These are phyloP conservation scores for Malus fusca DNA, from an alignment of 306 rosid genomes.

Conservation along the genomic window DNA sequence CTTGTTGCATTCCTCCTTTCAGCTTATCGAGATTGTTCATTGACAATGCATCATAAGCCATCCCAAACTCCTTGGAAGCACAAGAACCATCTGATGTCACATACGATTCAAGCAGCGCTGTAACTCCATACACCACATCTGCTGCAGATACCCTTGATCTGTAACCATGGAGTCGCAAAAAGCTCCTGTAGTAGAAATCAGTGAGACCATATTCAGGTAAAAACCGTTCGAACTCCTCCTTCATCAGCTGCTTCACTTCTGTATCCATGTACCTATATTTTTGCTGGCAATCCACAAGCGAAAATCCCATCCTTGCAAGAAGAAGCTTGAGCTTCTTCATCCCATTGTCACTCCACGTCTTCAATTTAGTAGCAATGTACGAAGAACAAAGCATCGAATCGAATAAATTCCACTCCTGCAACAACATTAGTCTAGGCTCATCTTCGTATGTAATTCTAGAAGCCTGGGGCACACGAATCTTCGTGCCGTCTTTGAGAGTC, in stretches of 20 bases:
- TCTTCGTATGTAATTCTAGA: constrained; percentile 76
- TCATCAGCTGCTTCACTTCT: constrained; percentile 86
- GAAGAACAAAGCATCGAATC: constrained; percentile 94
- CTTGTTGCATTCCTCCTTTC: constrained; percentile 80
- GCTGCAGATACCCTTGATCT: constrained; percentile 90
- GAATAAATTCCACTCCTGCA: constrained; percentile 85
- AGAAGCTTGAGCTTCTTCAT: constrained; percentile 80
- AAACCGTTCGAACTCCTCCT: constrained; percentile 62
- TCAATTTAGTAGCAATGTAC: constrained; percentile 74
- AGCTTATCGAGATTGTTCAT: constrained; percentile 65
- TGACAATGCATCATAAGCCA: constrained; percentile 83
- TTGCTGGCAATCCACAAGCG: constrained; percentile 91
- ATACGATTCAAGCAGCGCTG: constrained; percentile 86
- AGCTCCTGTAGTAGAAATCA: constrained; percentile 83
- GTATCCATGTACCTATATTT: constrained; percentile 85
- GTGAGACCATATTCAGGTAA: constrained; percentile 82
- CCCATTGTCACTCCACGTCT: constrained; percentile 97
- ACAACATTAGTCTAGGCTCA: constrained; percentile 85
- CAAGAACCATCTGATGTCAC: constrained; percentile 66
- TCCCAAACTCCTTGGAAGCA: constrained; percentile 75
- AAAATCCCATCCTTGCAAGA: constrained; percentile 89
- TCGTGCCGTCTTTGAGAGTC: constrained; percentile 81
- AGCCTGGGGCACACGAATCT: constrained; percentile 60
- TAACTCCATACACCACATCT: constrained; percentile 94
- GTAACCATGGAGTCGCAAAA: constrained; percentile 66